Evolutionary conservation across 2,329 filamentous ascomycete species (phyloP), one percentile per base, ranked within the genome.

Genomic region (Aspergillus pseudonomiae): DNA sequence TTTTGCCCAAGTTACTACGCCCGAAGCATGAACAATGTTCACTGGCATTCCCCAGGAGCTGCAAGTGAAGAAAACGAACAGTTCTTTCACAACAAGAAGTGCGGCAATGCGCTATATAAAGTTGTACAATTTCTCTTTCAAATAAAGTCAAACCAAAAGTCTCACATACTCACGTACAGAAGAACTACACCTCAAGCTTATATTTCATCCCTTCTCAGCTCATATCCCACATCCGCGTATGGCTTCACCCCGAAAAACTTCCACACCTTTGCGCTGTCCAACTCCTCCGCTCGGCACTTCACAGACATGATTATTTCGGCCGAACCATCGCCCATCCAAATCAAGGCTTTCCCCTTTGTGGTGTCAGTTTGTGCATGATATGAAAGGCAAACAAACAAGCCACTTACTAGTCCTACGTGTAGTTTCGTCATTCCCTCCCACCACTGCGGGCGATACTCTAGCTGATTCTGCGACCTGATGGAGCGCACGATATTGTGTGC

Each of bases 401-500:
- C 4, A 70, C 80, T 74, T 72, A 86, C 84, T 71, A 86, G 65
- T 11, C 84, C 84, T 9, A 87, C 71, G 0, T 85, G 87, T 67
- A 87, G 68, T 70, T 86, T 85, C 62, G 86, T 87, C 6, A 80
- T 74, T 0, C 79, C 80, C 57, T 87, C 84, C 1, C 80, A 76
- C 79, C 81, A 84, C 32, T 77, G 69, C 12, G 79, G 78, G 30
- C 70, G 72, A 63, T 85, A 87, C 6, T 78, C 68, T 3, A 66
- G 74, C 4, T 80, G 80, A 32, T 68, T 61, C 63, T 79, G 77
- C 3, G 80, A 81, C 2, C 80, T 73, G 0, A 84, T 80, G 0
- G 79, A 74, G 1, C 80, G 75, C 3, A 87, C 69, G 21, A 90
- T 80, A 65, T 90, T 90, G 45, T 83, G 80, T 1, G 82, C 82